Conservation (phyloP, 2,329 filamentous ascomycete genomes). For the Basipetospora chlamydospora region DNA sequence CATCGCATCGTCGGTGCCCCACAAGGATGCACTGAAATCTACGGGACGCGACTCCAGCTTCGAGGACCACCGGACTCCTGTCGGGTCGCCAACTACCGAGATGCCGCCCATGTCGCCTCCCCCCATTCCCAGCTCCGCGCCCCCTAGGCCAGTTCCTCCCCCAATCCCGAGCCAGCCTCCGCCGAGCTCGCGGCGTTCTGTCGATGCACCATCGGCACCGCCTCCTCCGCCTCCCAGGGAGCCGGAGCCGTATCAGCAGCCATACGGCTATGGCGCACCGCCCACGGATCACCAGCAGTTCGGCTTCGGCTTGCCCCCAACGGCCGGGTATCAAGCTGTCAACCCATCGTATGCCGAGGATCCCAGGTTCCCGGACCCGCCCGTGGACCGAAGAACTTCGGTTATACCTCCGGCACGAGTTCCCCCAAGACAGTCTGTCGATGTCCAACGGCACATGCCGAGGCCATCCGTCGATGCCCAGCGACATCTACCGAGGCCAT, state of each 20-base stretch:
- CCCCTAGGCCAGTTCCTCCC: conserved; percentile 47
- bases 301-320: conserved; percentile 15
- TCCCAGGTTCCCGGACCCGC: conserved; percentile 32
- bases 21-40: conserved; percentile 82
- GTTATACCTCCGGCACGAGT: conserved; percentile 9
- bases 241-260: conserved; percentile 44
- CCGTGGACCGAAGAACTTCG: conserved; percentile 28
- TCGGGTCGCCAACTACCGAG: conserved; percentile 38
- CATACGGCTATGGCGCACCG: conserved; percentile 38
- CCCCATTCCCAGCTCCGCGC: conserved; percentile 33
- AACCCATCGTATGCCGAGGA: conserved; percentile 32
- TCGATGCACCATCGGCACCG: conserved; percentile 44
- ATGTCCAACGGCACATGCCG: conserved; percentile 19
- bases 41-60: conserved; percentile 65
- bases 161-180: conserved; percentile 45
- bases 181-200: conserved; percentile 33
- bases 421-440: conserved; percentile 18
- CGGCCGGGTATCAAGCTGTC: too few species aligned
- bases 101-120: conserved; percentile 34
- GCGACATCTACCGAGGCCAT: conserved; percentile 35
- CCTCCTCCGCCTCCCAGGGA: conserved; percentile 13
- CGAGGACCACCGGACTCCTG: conserved; percentile 43
- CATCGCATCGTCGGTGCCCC: conserved; percentile 82
- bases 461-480: conserved; percentile 53
- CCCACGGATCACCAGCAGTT: conserved; percentile 17